Evolutionary conservation across 495 filamentous ascomycete species (phyloP).

Genomic region (Penicillium antarcticum): DNA sequence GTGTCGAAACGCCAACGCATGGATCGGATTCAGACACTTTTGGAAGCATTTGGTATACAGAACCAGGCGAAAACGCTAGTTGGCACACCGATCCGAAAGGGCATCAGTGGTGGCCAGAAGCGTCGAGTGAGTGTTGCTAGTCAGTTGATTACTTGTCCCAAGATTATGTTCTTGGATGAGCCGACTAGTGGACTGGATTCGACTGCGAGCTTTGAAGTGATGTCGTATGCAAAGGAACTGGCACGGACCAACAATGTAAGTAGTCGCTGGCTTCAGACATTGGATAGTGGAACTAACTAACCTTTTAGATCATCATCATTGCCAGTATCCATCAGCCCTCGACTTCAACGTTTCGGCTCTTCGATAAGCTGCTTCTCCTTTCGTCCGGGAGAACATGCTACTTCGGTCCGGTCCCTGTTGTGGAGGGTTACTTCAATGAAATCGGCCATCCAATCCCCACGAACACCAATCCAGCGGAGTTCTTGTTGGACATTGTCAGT

Average conservation of each 20-base stretch:
- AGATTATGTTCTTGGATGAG: slow-evolving; percentile 78
- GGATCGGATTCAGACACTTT: slow-evolving; percentile 51
- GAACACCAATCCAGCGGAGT: slow-evolving; percentile 76
- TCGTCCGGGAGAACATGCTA: slow-evolving; percentile 67
- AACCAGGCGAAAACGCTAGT: slow-evolving; percentile 64
- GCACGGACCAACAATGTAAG: slow-evolving; percentile 63
- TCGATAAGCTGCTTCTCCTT: slow-evolving; percentile 73
- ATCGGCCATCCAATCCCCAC: slow-evolving; percentile 58
- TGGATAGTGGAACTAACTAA: background rate
- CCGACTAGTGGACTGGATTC: slow-evolving; percentile 79
- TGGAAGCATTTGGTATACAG: slow-evolving; percentile 60
- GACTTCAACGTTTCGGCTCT: slow-evolving; percentile 69
- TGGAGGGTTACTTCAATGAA: slow-evolving; percentile 55
- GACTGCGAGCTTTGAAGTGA: slow-evolving; percentile 63
- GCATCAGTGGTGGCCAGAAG: slow-evolving; percentile 79
- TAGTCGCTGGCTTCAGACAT: background rate
- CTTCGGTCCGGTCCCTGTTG: slow-evolving; percentile 53
- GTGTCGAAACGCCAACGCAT: slow-evolving; percentile 46
- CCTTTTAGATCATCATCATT: slow-evolving; percentile 60
- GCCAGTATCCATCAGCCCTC: slow-evolving; percentile 82
- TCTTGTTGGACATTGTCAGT: slow-evolving; percentile 70
- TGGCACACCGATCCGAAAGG: slow-evolving; percentile 76
- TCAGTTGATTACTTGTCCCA: slow-evolving; percentile 74
- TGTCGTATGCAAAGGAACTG: slow-evolving; percentile 59
- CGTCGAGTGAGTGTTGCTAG: slow-evolving; percentile 71